phyloP scores from a whole-genome alignment of 108 stramenopile species.

The Cylindrotheca closterium region DNA sequence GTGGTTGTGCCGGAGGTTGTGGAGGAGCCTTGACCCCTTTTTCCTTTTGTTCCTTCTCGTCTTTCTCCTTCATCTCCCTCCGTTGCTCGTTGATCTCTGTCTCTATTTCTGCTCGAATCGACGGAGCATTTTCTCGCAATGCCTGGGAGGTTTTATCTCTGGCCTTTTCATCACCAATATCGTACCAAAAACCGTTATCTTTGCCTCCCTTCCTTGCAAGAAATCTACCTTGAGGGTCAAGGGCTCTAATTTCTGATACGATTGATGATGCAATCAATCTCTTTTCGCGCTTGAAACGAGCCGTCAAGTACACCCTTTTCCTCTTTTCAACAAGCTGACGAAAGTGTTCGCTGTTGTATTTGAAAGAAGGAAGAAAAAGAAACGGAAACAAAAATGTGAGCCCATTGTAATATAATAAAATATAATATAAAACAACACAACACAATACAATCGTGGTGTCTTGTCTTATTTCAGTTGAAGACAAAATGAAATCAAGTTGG shows the following conservation, averaged over 20 bases:
- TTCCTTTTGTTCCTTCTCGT: not conserved
- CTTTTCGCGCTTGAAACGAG: constrained; percentile 83
- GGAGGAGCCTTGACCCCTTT: not conserved
- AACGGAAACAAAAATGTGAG: not conserved
- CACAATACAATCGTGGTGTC: too few relatives aligned
- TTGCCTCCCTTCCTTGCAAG: constrained; percentile 50
- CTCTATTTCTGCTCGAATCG: constrained; percentile 68
- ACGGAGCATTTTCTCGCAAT: constrained; percentile 79
- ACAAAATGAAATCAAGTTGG: not conserved
- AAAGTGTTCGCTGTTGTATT: constrained; percentile 58
- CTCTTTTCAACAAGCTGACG: constrained; percentile 52
- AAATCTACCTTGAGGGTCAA: constrained; percentile 81
- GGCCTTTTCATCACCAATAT: constrained; percentile 85
- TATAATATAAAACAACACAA: too few relatives aligned
- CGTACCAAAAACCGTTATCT: constrained; percentile 55
- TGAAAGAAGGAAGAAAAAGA: not conserved
- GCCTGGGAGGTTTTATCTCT: constrained; percentile 85
- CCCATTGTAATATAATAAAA: not conserved
- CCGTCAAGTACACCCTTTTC: constrained; percentile 61
- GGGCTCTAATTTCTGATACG: constrained; percentile 68
- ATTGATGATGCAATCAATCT: constrained; percentile 75
- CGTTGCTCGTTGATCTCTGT: constrained; percentile 58
- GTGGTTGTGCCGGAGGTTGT: not conserved
- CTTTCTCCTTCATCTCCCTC: constrained; percentile 38
- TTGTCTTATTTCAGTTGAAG: not conserved